Conservation (phyloP, 495 filamentous ascomycete species). For the Penicillium crystallinum region DNA sequence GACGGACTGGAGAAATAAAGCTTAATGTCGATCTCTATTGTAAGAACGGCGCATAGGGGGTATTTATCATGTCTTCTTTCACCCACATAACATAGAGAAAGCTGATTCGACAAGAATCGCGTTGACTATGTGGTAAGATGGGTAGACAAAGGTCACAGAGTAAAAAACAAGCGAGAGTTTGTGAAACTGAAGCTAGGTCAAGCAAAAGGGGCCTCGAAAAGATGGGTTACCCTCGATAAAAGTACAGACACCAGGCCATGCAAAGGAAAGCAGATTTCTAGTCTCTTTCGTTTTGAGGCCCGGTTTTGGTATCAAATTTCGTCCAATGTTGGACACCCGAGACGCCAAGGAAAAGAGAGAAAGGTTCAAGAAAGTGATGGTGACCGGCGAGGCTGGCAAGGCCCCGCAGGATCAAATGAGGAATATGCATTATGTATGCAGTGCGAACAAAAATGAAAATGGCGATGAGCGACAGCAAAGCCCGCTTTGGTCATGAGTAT, state of each 20-base stretch:
- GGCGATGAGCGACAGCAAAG: constrained; percentile 40
- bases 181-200: constrained; percentile 6
- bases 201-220: constrained; percentile 3
- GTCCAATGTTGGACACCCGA: constrained; percentile 24
- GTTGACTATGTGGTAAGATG: constrained; percentile 12
- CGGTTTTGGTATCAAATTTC: constrained; percentile 2
- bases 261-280: neutral
- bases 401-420: constrained; percentile 11
- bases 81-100: neutral
- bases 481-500: constrained; percentile 45
- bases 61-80: constrained; percentile 21
- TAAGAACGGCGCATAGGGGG: constrained; percentile 22
- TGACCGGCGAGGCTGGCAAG: constrained; percentile 3
- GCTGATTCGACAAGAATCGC: too few species aligned
- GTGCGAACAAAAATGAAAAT: neutral
- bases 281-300: neutral
- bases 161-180: constrained; percentile 16
- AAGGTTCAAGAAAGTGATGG: neutral
- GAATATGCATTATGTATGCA: constrained; percentile 10
- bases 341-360: constrained; percentile 24
- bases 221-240: constrained; percentile 19
- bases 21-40: constrained; percentile 19
- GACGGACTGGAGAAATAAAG: neutral
- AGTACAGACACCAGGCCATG: constrained; percentile 23
- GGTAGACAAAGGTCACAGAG: neutral